These are phyloP conservation scores for Niveomyces coronatus DNA, from an alignment of 2,329 filamentous ascomycete genomes.

Conservation along the genomic window DNA sequence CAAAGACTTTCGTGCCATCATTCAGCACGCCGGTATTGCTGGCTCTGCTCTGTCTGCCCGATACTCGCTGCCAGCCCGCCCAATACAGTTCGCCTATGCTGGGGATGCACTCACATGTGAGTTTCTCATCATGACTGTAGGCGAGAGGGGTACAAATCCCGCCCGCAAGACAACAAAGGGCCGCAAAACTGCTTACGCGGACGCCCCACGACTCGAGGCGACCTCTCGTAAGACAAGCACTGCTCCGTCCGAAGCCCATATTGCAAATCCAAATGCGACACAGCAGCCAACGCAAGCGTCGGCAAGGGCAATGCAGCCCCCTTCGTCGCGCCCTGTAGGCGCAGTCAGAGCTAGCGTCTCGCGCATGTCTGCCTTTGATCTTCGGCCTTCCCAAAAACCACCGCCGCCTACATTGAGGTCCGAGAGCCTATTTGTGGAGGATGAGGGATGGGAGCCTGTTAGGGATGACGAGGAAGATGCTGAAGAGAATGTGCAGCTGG, in stretches of 20 bases:
- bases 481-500: constrained; percentile 56
- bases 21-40: constrained; percentile 62
- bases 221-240: constrained; percentile 33
- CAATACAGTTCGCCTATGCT: constrained; percentile 62
- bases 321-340: constrained; percentile 23
- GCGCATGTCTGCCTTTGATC: constrained; percentile 29
- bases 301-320: constrained; percentile 19
- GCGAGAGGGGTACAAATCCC: constrained; percentile 46
- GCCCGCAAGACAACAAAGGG: constrained; percentile 38
- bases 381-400: constrained; percentile 43
- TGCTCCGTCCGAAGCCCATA: constrained; percentile 24
- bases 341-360: constrained; percentile 25
- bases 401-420: constrained; percentile 49
- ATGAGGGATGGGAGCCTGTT: constrained; percentile 66
- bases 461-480: constrained; percentile 49
- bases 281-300: constrained; percentile 14
- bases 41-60: constrained; percentile 55
- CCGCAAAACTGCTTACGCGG: constrained; percentile 27
- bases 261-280: constrained; percentile 4
- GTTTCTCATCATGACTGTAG: constrained; percentile 75
- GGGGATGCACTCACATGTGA: constrained; percentile 60
- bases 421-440: constrained; percentile 65
- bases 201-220: constrained; percentile 36
- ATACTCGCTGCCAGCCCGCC: constrained; percentile 61
- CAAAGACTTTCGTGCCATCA: constrained; percentile 72